Evolutionary conservation across 441 rosid genomes (phyloP).

Genomic region (Lepidium campestre): DNA sequence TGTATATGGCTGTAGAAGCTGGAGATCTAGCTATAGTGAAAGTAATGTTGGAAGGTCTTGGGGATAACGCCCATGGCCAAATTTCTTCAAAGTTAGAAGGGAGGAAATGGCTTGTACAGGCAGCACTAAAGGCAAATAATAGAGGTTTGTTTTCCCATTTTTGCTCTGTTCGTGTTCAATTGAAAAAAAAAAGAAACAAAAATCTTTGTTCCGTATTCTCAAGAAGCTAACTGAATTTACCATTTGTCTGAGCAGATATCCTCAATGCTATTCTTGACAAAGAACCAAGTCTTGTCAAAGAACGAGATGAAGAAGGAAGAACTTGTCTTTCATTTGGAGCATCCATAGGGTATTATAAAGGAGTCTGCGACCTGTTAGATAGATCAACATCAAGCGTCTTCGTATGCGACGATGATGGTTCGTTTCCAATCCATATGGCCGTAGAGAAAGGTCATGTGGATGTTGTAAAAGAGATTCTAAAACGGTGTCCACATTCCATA

Average conservation of each 20-base stretch:
- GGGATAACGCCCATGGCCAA: neutral
- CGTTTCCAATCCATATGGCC: neutral
- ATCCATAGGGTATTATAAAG: neutral
- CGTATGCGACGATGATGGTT: neutral
- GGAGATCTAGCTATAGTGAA: neutral
- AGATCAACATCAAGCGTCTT: neutral
- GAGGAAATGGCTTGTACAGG: neutral
- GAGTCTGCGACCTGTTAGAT: neutral
- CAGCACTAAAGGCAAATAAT: neutral
- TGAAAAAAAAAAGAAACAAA: too few relatives aligned
- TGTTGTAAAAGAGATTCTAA: neutral
- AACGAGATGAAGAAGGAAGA: neutral
- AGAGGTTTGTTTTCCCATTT: neutral
- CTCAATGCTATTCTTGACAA: neutral
- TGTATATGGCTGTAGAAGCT: neutral
- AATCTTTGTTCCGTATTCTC: neutral
- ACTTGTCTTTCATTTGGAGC: neutral
- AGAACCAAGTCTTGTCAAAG: neutral
- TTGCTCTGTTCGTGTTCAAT: neutral
- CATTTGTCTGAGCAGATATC: neutral
- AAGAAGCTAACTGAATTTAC: neutral
- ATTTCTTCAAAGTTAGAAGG: neutral
- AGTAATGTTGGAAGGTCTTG: slow-evolving; percentile 1
- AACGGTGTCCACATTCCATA: neutral
- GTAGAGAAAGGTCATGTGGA: neutral